Conservation (phyloP, 1,284 basidiomycete genomes). For the Irpex sp. region DNA sequence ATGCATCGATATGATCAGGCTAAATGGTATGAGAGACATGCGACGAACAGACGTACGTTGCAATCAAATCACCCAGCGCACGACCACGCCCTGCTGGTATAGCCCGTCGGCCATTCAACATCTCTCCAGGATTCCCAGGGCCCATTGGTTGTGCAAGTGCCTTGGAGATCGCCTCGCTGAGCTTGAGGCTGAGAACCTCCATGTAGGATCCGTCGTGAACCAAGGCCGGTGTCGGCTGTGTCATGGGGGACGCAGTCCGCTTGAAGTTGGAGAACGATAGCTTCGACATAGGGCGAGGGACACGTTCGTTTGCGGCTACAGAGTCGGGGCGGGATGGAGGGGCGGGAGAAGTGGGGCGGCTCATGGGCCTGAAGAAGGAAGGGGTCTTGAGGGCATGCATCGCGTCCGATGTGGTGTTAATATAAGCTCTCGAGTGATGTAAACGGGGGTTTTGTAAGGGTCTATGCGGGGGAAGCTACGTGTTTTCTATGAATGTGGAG, state of each 20-base stretch:
- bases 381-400: slow-evolving; percentile 64
- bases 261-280: slow-evolving; percentile 50
- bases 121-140: slow-evolving; percentile 42
- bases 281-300: slow-evolving; percentile 47
- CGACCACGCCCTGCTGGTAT: slow-evolving; percentile 65
- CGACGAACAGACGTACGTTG: slow-evolving; percentile 44
- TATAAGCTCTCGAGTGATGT: slow-evolving; percentile 2
- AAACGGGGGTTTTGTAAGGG: background rate
- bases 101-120: slow-evolving; percentile 56
- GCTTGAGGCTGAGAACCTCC: slow-evolving; percentile 64
- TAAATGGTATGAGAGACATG: slow-evolving; percentile 9
- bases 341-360: slow-evolving; percentile 56
- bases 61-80: slow-evolving; percentile 59
- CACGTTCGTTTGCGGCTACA: slow-evolving; percentile 34
- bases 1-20: slow-evolving; percentile 15
- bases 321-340: slow-evolving; percentile 37
- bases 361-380: slow-evolving; percentile 57
- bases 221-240: slow-evolving; percentile 35
- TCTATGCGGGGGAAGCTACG: slow-evolving; percentile 20
- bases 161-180: slow-evolving; percentile 76
- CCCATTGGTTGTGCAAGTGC: slow-evolving; percentile 61
- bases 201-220: slow-evolving; percentile 75
- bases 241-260: slow-evolving; percentile 23
- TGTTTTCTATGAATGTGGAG: slow-evolving; percentile 4
- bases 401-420: slow-evolving; percentile 28